Evolutionary conservation across 495 filamentous ascomycete genomes (phyloP).

Genomic region (Penicillium nucicola): DNA sequence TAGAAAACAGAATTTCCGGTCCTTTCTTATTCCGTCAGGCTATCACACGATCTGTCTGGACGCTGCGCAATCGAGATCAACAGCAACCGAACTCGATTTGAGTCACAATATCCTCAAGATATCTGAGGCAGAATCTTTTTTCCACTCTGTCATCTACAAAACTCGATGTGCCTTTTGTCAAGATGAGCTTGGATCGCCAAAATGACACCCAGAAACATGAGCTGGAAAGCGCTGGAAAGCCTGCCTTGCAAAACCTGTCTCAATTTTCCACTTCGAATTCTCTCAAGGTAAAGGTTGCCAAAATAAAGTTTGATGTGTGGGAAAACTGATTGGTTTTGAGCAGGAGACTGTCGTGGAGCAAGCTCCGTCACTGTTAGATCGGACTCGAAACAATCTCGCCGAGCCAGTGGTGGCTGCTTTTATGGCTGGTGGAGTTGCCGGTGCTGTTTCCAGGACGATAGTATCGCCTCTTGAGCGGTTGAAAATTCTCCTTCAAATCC

Average conservation of each 20-base stretch:
- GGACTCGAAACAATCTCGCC: slow-evolving; percentile 26
- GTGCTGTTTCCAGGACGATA: slow-evolving; percentile 94
- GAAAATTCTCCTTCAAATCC: slow-evolving; percentile 96
- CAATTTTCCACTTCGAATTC: slow-evolving; percentile 21
- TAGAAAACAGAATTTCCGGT: slow-evolving; percentile 4
- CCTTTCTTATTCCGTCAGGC: slow-evolving; percentile 2
- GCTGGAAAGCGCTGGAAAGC: slow-evolving; percentile 15
- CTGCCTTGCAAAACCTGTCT: slow-evolving; percentile 17
- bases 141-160: background rate
- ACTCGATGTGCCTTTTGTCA: slow-evolving; percentile 13
- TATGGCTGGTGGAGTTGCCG: slow-evolving; percentile 91
- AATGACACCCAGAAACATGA: slow-evolving; percentile 20
- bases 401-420: slow-evolving; percentile 88
- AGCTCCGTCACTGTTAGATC: slow-evolving; percentile 13
- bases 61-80: background rate
- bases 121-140: background rate
- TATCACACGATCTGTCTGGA: background rate
- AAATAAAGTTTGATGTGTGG: background rate
- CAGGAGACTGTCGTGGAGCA: slow-evolving; percentile 12
- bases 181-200: slow-evolving; percentile 42
- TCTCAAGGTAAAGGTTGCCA: slow-evolving; percentile 22
- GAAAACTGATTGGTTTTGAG: background rate
- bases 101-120: background rate
- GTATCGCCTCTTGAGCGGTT: slow-evolving; percentile 93
- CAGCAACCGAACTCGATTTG: background rate